Evolutionary conservation across 768 basidiomycete species (phyloP), one percentile per base, ranked within the genome.

Genomic region (Suillus tomentosus): DNA sequence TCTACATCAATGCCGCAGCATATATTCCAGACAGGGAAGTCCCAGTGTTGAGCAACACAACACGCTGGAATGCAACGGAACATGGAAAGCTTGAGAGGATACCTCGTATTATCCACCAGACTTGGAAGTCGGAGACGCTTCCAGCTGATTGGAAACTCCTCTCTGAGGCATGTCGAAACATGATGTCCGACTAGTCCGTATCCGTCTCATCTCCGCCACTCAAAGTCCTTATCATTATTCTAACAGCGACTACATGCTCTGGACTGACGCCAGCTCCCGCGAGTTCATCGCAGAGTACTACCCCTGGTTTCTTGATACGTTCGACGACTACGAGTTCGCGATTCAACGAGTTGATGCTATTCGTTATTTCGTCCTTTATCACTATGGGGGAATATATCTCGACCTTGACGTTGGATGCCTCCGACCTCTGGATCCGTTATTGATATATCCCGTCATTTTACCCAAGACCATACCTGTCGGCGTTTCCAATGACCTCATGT

Each of bases 281-380:
- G 85, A 91, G 69, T 99, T 99, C 77, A 93, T 99, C 70, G 89
- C 90, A 19, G 78, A 87, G 64, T 77, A 94, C 64, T 99, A 99
- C 72, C 84, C 91, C 22, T 95, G 94, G 89, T 97, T 97, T 78
- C 84, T 99, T 58, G 86, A 92, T 70, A 96, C 92, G 31, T 99
- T 92, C 72, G 95, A 98, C 79, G 84, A 85, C 67, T 99, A 99
- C 83, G 81, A 85, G 64, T 98, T 95, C 76, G 80, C 86, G 50
- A 97, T 98, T 71, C 95, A 96, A 74, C 92, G 97, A 50, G 97
- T 97, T 27, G 97, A 99, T 77, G 93, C 86, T 39, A 99, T 99
- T 69, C 95, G 97, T 62, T 99, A 99, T 80, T 99, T 99, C 74
- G 87, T 99, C 63, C 90, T 99, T 51, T 87, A 99, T 77, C 86